Base-by-base conservation (phyloP, 208 protist genomes). In the Jaenimonas drosophilae region DNA sequence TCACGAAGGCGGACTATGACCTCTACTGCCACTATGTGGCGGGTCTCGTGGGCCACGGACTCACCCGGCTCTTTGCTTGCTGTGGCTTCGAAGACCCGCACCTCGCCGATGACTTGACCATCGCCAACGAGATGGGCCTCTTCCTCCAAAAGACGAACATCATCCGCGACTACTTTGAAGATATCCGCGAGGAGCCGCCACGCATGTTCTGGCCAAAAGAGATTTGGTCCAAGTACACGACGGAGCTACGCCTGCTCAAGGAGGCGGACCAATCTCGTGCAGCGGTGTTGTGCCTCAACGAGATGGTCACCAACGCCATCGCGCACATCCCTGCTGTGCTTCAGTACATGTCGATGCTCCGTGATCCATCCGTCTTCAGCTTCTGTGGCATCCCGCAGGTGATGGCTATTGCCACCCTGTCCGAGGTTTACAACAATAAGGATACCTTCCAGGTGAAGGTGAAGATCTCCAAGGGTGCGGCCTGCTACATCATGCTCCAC, bases 141-240 rank as follows among this genome's bases (percentile, higher is more conserved):
- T 97, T 98, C 45, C 59, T 98, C 46, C 97, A 99, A 64, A 99
- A 99, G 68, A 97, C 91, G 0, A 99, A 99, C 64, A 98, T 99
- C 63, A 96, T 97, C 34, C 78, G 96, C 21, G 96, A 98, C 76
- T 99, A 97, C 55, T 80, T 92, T 23, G 97, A 99, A 68, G 96
- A 98, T 58, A 84, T 97, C 21, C 53, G 61, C 26, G 93, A 96
- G 46, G 64, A 70, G 40, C 77, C 81, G 30, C 78, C 76, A 20
- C 78, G 96, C 32, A 89, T 95, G 28, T 98, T 96, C 60, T 98
- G 93, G 91, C 96, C 96, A 14, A 62, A 76, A 34, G 76, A 87
- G 23, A 73, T 96, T 14, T 96, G 91, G 81, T 57, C 55, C 36
- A 61, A 64, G 19, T 95, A 96, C 61, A 72, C 73, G 5, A 33